Conservation (phyloP, 2,329 filamentous ascomycete species). For the Fusarium mangiferae region DNA sequence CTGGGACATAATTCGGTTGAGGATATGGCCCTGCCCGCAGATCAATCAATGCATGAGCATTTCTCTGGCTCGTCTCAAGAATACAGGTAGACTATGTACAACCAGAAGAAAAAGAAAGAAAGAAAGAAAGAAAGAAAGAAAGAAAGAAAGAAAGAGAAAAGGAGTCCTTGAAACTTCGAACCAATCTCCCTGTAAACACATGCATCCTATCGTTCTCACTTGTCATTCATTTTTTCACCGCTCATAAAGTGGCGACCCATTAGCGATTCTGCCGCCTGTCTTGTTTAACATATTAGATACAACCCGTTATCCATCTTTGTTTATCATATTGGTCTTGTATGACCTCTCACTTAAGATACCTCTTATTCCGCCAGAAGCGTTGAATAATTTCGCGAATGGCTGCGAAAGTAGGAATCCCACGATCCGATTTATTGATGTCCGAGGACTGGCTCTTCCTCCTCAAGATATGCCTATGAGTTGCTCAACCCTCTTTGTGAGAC, state of each 20-base stretch:
- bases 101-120: not conserved
- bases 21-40: not conserved
- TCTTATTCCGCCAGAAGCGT: not conserved
- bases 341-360: not conserved
- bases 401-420: too few species aligned
- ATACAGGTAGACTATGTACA: not conserved
- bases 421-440: not conserved
- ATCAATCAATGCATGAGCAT: not conserved
- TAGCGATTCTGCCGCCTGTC: not conserved
- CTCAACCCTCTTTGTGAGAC: not conserved
- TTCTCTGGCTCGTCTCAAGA: not conserved
- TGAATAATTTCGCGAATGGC: not conserved
- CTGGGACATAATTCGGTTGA: not conserved
- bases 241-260: not conserved
- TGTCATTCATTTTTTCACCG: not conserved
- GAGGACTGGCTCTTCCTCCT: not conserved
- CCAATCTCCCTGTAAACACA: not conserved
- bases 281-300: not conserved
- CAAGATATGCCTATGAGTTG: not conserved
- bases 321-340: not conserved
- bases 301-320: not conserved
- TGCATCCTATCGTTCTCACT: not conserved
- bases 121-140: not conserved
- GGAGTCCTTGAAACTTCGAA: not conserved
- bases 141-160: not conserved